These are phyloP conservation scores for Cyclospora cayetanensis DNA, from an alignment of 169 alveolate species.

Conservation along the genomic window DNA sequence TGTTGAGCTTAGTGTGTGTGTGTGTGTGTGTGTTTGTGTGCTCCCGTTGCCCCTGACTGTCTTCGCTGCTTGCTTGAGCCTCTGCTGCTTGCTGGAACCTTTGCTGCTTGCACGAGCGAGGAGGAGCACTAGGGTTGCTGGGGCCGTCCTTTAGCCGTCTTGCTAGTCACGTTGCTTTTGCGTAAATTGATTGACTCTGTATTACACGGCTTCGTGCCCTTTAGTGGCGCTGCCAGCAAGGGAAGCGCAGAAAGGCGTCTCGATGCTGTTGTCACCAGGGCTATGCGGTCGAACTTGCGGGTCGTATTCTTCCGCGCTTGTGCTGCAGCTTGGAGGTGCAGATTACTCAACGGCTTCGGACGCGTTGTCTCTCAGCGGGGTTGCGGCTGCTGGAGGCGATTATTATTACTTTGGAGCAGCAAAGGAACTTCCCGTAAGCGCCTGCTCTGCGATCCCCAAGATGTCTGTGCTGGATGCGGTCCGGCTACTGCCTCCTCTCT, in stretches of 20 bases:
- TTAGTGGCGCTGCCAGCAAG: no score
- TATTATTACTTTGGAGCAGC: constrained; percentile 73
- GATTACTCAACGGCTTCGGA: constrained; percentile 45
- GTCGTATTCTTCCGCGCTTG: no score
- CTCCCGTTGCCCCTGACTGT: background rate
- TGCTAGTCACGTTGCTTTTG: no score
- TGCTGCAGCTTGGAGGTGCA: constrained; percentile 66
- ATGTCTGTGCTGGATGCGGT: background rate
- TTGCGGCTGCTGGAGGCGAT: constrained; percentile 27
- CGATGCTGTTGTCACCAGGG: no score
- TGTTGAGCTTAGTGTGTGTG: background rate
- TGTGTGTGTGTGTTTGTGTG: background rate
- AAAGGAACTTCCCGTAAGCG: constrained; percentile 58
- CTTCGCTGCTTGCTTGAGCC: background rate
- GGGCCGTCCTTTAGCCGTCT: no score
- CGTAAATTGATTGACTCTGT: no score
- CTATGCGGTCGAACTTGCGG: no score
- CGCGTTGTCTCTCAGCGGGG: constrained; percentile 10
- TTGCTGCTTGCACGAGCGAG: no score
- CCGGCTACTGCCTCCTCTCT: background rate
- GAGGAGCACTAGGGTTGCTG: no score
- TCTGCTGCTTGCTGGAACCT: no score
- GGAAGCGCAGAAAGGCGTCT: no score
- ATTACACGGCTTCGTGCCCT: no score
- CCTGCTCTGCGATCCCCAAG: background rate